A percentile compares a stretch with the other conserved stretches of the same genome.
phyloP scores from a whole-genome alignment of 805 yeast species.

The Starmerella sp. region DNA sequence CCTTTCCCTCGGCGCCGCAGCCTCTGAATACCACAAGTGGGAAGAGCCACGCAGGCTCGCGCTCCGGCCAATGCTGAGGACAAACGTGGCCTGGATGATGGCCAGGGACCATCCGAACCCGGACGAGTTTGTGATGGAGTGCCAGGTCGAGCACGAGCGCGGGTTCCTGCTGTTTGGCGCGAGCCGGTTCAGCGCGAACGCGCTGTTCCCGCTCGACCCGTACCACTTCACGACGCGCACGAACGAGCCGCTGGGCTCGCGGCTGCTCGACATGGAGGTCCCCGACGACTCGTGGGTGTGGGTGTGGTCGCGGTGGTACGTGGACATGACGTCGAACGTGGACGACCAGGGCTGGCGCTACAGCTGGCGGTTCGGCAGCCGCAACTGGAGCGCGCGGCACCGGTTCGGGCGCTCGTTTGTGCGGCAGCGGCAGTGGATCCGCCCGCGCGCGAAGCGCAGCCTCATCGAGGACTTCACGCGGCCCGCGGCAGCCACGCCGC shows the following conservation, averaged over 20 bases:
- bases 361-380: constrained; percentile 39
- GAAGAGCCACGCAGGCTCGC: not conserved
- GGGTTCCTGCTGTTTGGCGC: constrained; percentile 33
- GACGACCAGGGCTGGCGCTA: constrained; percentile 85
- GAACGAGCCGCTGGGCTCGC: constrained; percentile 25
- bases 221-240: constrained; percentile 28
- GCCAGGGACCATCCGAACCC: not conserved
- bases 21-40: not conserved
- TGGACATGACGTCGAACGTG: constrained; percentile 54
- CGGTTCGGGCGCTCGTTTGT: constrained; percentile 49
- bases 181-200: constrained; percentile 29
- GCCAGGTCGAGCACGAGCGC: constrained; percentile 34
- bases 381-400: constrained; percentile 51
- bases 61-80: not conserved
- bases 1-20: not conserved
- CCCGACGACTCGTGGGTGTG: constrained; percentile 56
- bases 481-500: not conserved
- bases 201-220: constrained; percentile 33
- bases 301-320: constrained; percentile 64
- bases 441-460: constrained; percentile 25
- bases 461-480: not conserved
- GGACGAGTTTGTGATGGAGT: constrained; percentile 23
- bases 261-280: constrained; percentile 28
- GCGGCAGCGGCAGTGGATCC: constrained; percentile 56
- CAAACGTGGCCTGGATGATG: not conserved